A percentile compares a stretch with the other conserved stretches of the same genome.
These are phyloP conservation scores for Panicum hallii DNA, from an alignment of 202 grass and related monocot genomes.

Conservation along the genomic window DNA sequence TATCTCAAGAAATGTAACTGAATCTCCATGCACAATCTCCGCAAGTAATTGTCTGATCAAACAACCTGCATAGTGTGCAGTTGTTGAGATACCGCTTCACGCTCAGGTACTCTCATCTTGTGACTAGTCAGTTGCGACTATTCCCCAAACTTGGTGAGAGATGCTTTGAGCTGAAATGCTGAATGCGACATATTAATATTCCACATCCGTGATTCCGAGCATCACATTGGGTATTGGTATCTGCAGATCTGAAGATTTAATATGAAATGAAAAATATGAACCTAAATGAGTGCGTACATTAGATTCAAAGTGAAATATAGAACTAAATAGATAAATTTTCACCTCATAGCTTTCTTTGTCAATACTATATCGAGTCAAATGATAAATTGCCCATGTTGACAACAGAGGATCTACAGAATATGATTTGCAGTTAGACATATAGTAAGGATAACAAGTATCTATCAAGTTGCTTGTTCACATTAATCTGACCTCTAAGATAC, in stretches of 20 bases:
- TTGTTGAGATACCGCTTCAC: not conserved
- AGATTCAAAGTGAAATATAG: conserved; percentile 25
- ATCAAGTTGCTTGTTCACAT: not conserved
- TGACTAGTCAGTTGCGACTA: not conserved
- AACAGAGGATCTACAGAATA: conserved; percentile 21
- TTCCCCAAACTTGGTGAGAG: conserved; percentile 4
- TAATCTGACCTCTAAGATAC: conserved; percentile 31
- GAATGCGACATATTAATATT: not conserved
- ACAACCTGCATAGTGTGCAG: not conserved
- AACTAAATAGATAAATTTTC: conserved; percentile 17
- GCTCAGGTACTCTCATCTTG: not conserved
- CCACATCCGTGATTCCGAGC: conserved; percentile 14
- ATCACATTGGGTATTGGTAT: not conserved
- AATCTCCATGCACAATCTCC: conserved; percentile 26
- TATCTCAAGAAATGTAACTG: not conserved
- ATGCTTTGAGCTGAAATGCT: not conserved
- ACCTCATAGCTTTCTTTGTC: conserved; percentile 33
- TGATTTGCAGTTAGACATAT: not conserved
- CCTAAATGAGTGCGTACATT: not conserved
- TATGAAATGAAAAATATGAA: conserved; percentile 28
- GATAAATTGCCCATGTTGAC: conserved; percentile 24
- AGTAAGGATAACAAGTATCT: conserved; percentile 15
- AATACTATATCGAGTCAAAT: conserved; percentile 20
- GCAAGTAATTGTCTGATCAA: not conserved
- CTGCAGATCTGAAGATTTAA: conserved; percentile 28